phyloP scores from a whole-genome alignment of 805 yeast genomes.

The Teunomyces funiuensis region DNA sequence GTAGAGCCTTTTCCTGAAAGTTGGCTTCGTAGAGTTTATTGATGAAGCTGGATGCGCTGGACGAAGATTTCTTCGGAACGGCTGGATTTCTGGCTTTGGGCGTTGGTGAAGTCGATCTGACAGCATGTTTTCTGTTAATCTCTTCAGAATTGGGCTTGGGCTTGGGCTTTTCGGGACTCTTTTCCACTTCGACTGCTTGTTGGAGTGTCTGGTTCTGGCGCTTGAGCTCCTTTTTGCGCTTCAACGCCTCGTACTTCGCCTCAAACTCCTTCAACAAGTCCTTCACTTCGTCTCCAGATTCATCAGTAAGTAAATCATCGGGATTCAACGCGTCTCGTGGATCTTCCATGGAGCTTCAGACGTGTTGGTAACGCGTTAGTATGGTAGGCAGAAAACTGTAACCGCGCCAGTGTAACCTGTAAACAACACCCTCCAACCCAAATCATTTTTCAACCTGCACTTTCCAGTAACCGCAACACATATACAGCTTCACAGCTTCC shows the following conservation, averaged over 20 bases:
- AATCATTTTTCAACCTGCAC: not conserved
- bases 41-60: slow-evolving; percentile 16
- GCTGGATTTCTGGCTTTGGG: not conserved
- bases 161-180: slow-evolving; percentile 9
- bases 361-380: not conserved
- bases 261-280: slow-evolving; percentile 39
- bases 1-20: slow-evolving; percentile 4
- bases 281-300: slow-evolving; percentile 37
- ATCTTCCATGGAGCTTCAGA: slow-evolving; percentile 25
- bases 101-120: not conserved
- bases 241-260: slow-evolving; percentile 19
- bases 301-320: slow-evolving; percentile 36
- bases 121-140: not conserved
- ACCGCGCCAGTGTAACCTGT: not conserved
- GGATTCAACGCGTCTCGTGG: slow-evolving; percentile 29
- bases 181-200: slow-evolving; percentile 11
- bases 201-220: slow-evolving; percentile 1
- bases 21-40: slow-evolving; percentile 18
- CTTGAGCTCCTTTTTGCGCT: slow-evolving; percentile 18
- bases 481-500: not conserved
- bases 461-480: not conserved
- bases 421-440: not conserved
- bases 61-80: too few relatives aligned
- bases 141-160: slow-evolving; percentile 10
- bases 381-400: not conserved